Evolutionary conservation across 352 stramenopile genomes (phyloP).

Genomic region (Phytophthora foliorum): DNA sequence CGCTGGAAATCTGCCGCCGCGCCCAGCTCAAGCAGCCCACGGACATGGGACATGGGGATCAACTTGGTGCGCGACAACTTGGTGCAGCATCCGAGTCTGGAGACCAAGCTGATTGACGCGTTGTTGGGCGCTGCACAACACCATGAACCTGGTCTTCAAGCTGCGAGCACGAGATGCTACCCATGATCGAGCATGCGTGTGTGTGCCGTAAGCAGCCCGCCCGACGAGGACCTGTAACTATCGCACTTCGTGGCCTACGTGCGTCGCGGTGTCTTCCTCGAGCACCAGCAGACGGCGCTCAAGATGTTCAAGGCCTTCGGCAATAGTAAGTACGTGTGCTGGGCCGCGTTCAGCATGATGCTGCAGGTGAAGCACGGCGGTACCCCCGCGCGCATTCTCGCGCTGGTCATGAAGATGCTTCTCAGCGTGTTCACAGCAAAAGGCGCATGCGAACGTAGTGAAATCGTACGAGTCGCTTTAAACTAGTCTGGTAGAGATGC

Average conservation of each 20-base stretch:
- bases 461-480: slow-evolving; percentile 53
- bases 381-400: slow-evolving; percentile 78
- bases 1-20: slow-evolving; percentile 73
- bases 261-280: slow-evolving; percentile 72
- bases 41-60: slow-evolving; percentile 93
- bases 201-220: slow-evolving; percentile 52
- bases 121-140: slow-evolving; percentile 86
- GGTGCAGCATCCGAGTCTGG: slow-evolving; percentile 59
- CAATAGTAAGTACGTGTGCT: slow-evolving; percentile 84
- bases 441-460: slow-evolving; percentile 48
- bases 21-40: slow-evolving; percentile 75
- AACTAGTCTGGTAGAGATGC: slow-evolving; percentile 40
- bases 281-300: slow-evolving; percentile 89
- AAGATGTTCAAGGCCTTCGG: slow-evolving; percentile 89
- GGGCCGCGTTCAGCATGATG: slow-evolving; percentile 86
- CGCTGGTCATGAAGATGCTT: slow-evolving; percentile 83
- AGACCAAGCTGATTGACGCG: slow-evolving; percentile 75
- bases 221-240: slow-evolving; percentile 78
- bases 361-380: slow-evolving; percentile 79
- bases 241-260: slow-evolving; percentile 81
- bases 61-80: slow-evolving; percentile 73
- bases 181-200: slow-evolving; percentile 79
- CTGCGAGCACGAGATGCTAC: slow-evolving; percentile 84
- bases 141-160: slow-evolving; percentile 88
- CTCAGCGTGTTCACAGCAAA: slow-evolving; percentile 60